phyloP scores from a whole-genome alignment of 169 alveolate genomes.

The Plasmodium gallinaceum region DNA sequence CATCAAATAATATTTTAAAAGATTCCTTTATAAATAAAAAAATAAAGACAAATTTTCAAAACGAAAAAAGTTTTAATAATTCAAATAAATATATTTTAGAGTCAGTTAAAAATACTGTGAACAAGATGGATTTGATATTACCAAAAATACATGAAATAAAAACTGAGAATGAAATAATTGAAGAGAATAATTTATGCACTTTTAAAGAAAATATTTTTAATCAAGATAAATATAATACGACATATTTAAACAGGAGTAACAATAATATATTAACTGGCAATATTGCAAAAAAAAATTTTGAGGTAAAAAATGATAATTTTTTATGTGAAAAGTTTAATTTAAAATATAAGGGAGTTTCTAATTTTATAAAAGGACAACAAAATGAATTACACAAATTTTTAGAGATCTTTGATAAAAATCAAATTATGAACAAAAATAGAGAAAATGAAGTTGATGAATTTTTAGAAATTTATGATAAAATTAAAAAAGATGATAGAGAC shows the following conservation, averaged over 20 bases:
- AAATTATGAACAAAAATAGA: conserved; percentile 15
- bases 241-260: conserved; percentile 18
- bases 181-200: conserved; percentile 2
- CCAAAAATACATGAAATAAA: conserved; percentile 30
- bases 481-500: neutral
- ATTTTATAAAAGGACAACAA: conserved; percentile 16
- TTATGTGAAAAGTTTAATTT: conserved; percentile 27
- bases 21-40: conserved; percentile 35
- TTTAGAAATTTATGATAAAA: conserved; percentile 36
- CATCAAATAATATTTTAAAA: conserved; percentile 38
- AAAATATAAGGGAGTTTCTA: conserved; percentile 11
- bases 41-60: conserved; percentile 20
- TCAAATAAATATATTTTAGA: conserved; percentile 25
- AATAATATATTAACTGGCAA: conserved; percentile 11
- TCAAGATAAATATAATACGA: conserved; percentile 22
- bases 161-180: conserved; percentile 23
- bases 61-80: conserved; percentile 11
- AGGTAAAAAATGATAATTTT: conserved; percentile 3
- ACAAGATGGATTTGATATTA: conserved; percentile 12
- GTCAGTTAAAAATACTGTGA: conserved; percentile 8
- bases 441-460: conserved; percentile 28
- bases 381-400: conserved; percentile 30
- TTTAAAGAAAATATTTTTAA: conserved; percentile 26
- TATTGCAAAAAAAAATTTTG: conserved; percentile 19
- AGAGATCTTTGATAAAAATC: conserved; percentile 43